Conservation (phyloP, 257 asterid species). For the Nicotiana tabacum region DNA sequence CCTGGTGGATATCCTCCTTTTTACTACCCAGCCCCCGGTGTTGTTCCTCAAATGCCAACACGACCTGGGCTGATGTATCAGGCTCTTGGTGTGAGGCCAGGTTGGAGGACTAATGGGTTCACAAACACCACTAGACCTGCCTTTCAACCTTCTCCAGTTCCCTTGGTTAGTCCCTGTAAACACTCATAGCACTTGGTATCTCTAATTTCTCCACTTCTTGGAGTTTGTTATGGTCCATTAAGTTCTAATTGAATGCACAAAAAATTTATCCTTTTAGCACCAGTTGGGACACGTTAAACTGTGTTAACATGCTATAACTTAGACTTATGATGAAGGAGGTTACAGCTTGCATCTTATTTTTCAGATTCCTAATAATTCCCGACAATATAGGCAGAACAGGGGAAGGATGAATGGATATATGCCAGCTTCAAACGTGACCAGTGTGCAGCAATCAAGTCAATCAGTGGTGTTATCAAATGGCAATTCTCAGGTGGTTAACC, state of each 20-base stretch:
- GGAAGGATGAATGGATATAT: conserved; percentile 51
- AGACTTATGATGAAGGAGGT: not conserved
- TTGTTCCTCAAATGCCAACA: conserved; percentile 47
- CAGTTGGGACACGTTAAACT: not conserved
- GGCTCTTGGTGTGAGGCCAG: conserved; percentile 57
- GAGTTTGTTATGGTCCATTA: not conserved
- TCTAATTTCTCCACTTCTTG: not conserved
- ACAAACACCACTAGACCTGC: conserved; percentile 37
- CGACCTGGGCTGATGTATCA: conserved; percentile 53
- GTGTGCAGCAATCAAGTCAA: conserved; percentile 25
- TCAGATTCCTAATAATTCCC: conserved; percentile 48
- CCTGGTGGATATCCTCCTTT: conserved; percentile 63
- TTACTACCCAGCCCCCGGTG: conserved; percentile 60
- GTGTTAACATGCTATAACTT: not conserved
- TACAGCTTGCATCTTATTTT: not conserved
- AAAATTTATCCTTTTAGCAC: not conserved
- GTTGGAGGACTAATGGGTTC: conserved; percentile 65
- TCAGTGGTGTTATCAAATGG: conserved; percentile 32
- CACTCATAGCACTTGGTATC: not conserved
- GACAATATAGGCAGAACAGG: conserved; percentile 57
- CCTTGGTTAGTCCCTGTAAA: conserved; percentile 48
- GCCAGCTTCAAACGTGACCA: conserved; percentile 24
- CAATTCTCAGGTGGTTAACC: conserved; percentile 49
- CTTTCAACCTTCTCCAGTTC: conserved; percentile 49
- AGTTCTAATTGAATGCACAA: not conserved